Evolutionary conservation across 2,329 filamentous ascomycete genomes (phyloP).

Genomic region (Pseudocercospora fijiensis): DNA sequence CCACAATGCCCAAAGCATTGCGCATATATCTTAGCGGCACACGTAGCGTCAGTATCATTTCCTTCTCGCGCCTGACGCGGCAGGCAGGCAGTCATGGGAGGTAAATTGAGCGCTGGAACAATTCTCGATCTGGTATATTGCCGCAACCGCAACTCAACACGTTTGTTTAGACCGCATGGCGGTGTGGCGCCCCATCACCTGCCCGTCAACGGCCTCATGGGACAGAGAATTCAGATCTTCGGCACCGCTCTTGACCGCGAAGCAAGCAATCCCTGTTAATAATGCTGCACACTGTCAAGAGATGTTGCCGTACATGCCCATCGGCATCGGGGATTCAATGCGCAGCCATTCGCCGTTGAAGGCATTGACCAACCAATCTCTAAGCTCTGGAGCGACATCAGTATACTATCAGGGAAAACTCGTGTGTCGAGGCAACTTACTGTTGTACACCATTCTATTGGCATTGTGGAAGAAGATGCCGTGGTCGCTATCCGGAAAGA

Average conservation of each 20-base stretch:
- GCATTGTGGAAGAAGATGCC: constrained; percentile 93
- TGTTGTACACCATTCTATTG: constrained; percentile 86
- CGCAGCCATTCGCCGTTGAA: constrained; percentile 94
- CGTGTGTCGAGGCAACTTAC: constrained; percentile 55
- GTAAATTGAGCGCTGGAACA: too few relatives aligned
- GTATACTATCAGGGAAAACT: constrained; percentile 7
- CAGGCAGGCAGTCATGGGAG: too few relatives aligned
- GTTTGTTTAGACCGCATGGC: neutral
- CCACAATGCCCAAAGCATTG: neutral
- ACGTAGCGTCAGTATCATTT: neutral
- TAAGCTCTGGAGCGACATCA: constrained; percentile 58
- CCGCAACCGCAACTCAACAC: neutral
- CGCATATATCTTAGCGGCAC: neutral
- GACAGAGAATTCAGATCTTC: neutral
- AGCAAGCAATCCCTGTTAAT: neutral
- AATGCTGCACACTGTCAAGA: constrained; percentile 6
- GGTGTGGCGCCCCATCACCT: too few relatives aligned
- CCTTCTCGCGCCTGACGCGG: neutral
- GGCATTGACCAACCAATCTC: constrained; percentile 91
- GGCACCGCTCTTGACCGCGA: neutral
- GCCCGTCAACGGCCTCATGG: too few relatives aligned
- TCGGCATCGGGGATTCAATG: constrained; percentile 54
- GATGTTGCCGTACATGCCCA: constrained; percentile 16
- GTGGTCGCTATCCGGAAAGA: constrained; percentile 96
- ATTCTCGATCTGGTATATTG: neutral